Evolutionary conservation across 495 filamentous ascomycete species (phyloP).

Genomic region (Ascodesmis nigricans): DNA sequence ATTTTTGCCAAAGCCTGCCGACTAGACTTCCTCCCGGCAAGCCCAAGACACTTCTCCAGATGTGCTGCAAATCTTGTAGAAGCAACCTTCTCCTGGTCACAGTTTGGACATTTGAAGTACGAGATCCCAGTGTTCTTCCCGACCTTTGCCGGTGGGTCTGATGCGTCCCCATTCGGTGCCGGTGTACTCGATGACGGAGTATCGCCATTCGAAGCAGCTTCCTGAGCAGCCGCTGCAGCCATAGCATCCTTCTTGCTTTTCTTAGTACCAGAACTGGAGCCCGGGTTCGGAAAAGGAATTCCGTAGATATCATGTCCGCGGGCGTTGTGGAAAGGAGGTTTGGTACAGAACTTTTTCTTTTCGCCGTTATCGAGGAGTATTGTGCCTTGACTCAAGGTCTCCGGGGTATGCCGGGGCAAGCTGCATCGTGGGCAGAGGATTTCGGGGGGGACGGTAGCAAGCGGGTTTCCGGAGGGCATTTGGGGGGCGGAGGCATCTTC

Average conservation of each 20-base stretch:
- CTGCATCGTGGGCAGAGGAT: slow-evolving; percentile 18
- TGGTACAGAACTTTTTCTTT: slow-evolving; percentile 19
- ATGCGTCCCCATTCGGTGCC: not conserved
- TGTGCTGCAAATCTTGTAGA: slow-evolving; percentile 11
- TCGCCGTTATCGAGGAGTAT: slow-evolving; percentile 1
- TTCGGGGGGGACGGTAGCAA: slow-evolving; percentile 13
- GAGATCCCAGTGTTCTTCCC: slow-evolving; percentile 12
- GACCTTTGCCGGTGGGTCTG: not conserved
- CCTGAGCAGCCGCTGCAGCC: slow-evolving; percentile 1
- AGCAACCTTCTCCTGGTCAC: slow-evolving; percentile 14
- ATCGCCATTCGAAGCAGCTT: slow-evolving; percentile 8
- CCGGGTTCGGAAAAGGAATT: slow-evolving; percentile 18
- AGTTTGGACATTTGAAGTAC: slow-evolving; percentile 16
- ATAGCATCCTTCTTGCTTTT: slow-evolving; percentile 8
- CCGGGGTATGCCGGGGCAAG: slow-evolving; percentile 12
- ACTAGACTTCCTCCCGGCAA: slow-evolving; percentile 15
- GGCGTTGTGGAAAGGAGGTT: slow-evolving; percentile 12
- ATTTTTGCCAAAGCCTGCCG: slow-evolving; percentile 20
- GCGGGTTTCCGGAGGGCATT: slow-evolving; percentile 11
- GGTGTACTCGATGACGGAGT: slow-evolving; percentile 2
- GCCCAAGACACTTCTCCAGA: slow-evolving; percentile 18
- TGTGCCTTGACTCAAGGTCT: slow-evolving; percentile 5
- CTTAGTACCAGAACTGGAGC: slow-evolving; percentile 7
- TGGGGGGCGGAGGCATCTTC: slow-evolving; percentile 1
- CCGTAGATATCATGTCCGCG: slow-evolving; percentile 19